Evolutionary conservation across 371 early-diverging fungal genomes (phyloP), one percentile per base, ranked within the genome.

Genomic region (Mucor saturninus): DNA sequence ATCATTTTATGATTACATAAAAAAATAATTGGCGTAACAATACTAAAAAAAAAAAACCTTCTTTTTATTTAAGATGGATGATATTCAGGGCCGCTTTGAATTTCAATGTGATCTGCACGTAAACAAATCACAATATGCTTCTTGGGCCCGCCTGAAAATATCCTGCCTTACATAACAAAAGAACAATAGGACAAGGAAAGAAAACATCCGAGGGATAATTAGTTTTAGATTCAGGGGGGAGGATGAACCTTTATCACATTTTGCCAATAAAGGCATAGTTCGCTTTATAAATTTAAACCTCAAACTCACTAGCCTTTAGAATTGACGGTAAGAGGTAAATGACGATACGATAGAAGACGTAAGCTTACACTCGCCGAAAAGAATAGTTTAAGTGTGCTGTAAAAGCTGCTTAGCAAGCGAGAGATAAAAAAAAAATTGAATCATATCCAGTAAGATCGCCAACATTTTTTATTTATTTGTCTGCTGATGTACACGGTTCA

Each of bases 371-470:
- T 51, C 56, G 4, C 61, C 54, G 42, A 67, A 61, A 61, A n/a
- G 57, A 67, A 37, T 39, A 61, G 4, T 39, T 53, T 30, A 51
- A 51, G 1, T 67, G 61, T 21, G 21, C 21, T 21, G 21, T 21
- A 21, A 21, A 21, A 21, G 21, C 21, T 21, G 21, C 0, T 42
- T 76, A 72, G 35, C 30, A 45, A 56, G 45, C 55, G 4, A 74
- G 77, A 1, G 77, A 74, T 28, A 72, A 74, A 52, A 42, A 74
- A 26, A 76, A 74, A 13, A 64, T 76, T 46, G 57, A 56, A 6
- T 37, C 49, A 4, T 68, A 65, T 57, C 74, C 77, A 30, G 77
- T 76, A 76, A 68, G 67, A n/a, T 21, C 21, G 21, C 21, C 21
- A 26, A 6, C 4, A 26, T 57, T 11, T 50, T 38, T 31, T 21